These are phyloP conservation scores for Arabidopsis hybrid DNA, from an alignment of 441 rosid genomes.

Conservation along the genomic window DNA sequence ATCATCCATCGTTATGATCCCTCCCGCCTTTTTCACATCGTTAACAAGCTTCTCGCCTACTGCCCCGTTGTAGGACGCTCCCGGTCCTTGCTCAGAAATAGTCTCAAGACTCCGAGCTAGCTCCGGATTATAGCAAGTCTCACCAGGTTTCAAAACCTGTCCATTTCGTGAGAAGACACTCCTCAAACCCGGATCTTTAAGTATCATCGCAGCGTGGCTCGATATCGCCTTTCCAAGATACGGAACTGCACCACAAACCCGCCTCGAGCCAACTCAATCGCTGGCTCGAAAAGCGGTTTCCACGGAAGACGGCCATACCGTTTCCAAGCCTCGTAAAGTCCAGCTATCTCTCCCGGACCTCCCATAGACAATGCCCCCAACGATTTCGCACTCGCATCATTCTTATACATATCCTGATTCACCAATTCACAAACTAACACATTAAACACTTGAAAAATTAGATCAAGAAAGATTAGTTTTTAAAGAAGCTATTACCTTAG, in stretches of 20 bases:
- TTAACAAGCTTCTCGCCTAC: slow-evolving; percentile 72
- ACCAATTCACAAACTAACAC: slow-evolving; percentile 1
- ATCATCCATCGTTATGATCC: slow-evolving; percentile 90
- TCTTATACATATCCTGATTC: slow-evolving; percentile 77
- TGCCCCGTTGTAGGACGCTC: slow-evolving; percentile 70
- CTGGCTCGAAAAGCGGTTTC: slow-evolving; percentile 73
- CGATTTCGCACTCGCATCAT: slow-evolving; percentile 55
- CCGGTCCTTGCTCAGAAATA: slow-evolving; percentile 77
- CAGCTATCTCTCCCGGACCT: slow-evolving; percentile 96
- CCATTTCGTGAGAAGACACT: slow-evolving; percentile 77
- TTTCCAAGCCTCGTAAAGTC: slow-evolving; percentile 86
- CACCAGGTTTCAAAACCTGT: slow-evolving; percentile 66
- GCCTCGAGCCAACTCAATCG: slow-evolving; percentile 69
- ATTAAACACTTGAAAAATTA: neutral
- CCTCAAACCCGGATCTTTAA: slow-evolving; percentile 65
- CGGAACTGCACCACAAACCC: slow-evolving; percentile 74
- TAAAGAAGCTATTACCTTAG: slow-evolving; percentile 51
- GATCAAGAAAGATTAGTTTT: neutral
- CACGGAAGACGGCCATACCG: slow-evolving; percentile 77
- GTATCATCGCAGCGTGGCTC: slow-evolving; percentile 28
- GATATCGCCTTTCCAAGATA: slow-evolving; percentile 59
- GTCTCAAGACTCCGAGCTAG: slow-evolving; percentile 68
- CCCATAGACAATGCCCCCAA: slow-evolving; percentile 77
- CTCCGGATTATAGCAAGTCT: slow-evolving; percentile 63
- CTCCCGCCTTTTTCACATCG: slow-evolving; percentile 75